Conservation (phyloP, 192 early-diverging fungal genomes). For the Dimargaris verticillata region DNA sequence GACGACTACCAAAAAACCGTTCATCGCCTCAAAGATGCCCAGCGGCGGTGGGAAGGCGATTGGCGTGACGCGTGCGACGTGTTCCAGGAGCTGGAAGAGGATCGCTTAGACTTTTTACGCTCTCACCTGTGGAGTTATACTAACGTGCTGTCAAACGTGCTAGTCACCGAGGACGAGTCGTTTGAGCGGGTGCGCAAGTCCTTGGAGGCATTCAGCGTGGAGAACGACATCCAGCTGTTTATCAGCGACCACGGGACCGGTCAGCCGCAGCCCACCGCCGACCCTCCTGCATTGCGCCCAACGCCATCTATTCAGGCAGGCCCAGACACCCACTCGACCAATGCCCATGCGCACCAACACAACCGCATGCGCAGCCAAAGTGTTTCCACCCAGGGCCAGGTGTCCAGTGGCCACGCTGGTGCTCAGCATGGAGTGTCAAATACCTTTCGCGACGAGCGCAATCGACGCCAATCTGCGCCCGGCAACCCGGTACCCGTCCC, state of each 20-base stretch:
- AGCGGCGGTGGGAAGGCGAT: slow-evolving; percentile 25
- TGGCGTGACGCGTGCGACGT: slow-evolving; percentile 29
- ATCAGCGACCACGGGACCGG: slow-evolving; percentile 49
- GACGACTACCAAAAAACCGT: slow-evolving; percentile 22
- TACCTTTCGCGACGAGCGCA: no score
- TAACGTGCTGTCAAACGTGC: slow-evolving; percentile 52
- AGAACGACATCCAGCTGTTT: slow-evolving; percentile 42
- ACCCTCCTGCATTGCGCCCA: not conserved
- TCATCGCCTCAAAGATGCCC: slow-evolving; percentile 21
- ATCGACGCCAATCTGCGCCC: slow-evolving; percentile 4
- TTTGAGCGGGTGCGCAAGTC: slow-evolving; percentile 52
- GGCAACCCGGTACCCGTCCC: slow-evolving; percentile 1
- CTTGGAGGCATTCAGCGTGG: slow-evolving; percentile 43
- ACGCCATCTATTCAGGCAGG: not conserved
- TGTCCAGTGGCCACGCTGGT: no score
- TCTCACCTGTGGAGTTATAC: slow-evolving; percentile 50
- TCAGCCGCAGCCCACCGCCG: not conserved
- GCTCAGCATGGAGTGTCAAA: no score
- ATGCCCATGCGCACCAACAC: not conserved
- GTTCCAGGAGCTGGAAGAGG: slow-evolving; percentile 41
- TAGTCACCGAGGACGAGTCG: slow-evolving; percentile 56
- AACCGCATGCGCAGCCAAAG: slow-evolving; percentile 6
- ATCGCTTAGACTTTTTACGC: slow-evolving; percentile 50
- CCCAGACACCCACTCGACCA: not conserved
- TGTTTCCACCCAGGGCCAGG: not conserved